Evolutionary conservation across 805 yeast genomes (phyloP), one percentile per base, ranked within the genome.

Genomic region (Wickerhamiella vanderwaltii): DNA sequence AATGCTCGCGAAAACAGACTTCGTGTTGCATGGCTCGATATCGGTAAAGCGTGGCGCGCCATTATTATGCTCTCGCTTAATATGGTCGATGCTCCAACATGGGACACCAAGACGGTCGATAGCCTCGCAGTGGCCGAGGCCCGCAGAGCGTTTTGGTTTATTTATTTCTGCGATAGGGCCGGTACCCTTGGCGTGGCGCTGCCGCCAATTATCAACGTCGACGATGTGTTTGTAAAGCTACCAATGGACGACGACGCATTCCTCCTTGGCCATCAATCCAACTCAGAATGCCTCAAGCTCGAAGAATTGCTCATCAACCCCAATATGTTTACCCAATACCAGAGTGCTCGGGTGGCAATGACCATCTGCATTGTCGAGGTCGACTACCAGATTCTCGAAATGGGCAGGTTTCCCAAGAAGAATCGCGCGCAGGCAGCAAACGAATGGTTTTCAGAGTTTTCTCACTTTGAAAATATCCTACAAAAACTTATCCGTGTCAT

Each of bases 11-110:
- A 39, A 26, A 55, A 51, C 31, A 42, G 37, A 36, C 52, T 57
- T 29, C 51, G 56, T 5, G 51, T 55, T 26, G 61, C 61, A 5
- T 59, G 62, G 61, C 35, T 51, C 18, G 46, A 56, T 6, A 51
- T 50, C 6, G 63, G 62, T 2, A 43, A 46, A 11, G 57, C 59
- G 3, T 40, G 49, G 20, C 47, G 58, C 4, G 46, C 54, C 2
- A 41, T 48, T 24, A 42, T 46, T 12, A 52, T 57, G 55, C 41
- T 48, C 43, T 48, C 48, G 22, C 48, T 55, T 29, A 51, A 49
- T 29, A 20, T 35, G 22, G 20, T 56, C 7, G 61, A 57, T 22
- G 44, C 40, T 13, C 39, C 23, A 3, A 23, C 30, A 29, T 35
- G 42, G 31, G 9, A 32, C 9, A 39, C 31, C 13, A 32, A 25